Evolutionary conservation across 345 rosid genomes (phyloP), one percentile per base, ranked within the genome.

Genomic region (Erucastrum elatum): DNA sequence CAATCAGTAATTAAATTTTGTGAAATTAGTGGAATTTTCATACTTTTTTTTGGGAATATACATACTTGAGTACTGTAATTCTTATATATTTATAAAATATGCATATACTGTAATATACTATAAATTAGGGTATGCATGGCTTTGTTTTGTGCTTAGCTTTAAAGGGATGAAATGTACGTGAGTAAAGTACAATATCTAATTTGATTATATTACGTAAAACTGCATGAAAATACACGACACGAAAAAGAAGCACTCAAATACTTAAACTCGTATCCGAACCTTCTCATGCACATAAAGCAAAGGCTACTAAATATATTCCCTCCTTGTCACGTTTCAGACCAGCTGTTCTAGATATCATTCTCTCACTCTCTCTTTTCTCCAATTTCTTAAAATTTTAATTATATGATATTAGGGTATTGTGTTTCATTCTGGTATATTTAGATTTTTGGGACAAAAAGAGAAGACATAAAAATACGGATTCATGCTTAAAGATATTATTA

Each of bases 101-200:
- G 29, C 4, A 9, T 68, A 41, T 8, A 66, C 1, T 9, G 41
- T 46, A 49, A 64, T 6, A 49, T 64, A 21, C 21, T 21, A 64
- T 16, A 55, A 37, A 29, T 64, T 71, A 39, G 72, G 25, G 16
- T 44, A 51, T 60, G 68, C 63, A 78, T 66, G 66, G 68, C 16
- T 41, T 66, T 9, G 62, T 72, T 66, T 65, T 73, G 82, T 73
- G n/a, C 75, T 74, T 74, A 69, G 58, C 82, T 74, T 80, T 80
- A 39, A 74, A 74, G 71, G 74, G 71, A 69, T 80, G 66, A 74
- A 62, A 60, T 60, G 34, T 78, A 73, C 58, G 34, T 35, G 65
- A 73, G 53, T 4, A 66, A 73, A 58, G 74, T 74, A 74, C 61
- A 68, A 53, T 74, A 39, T 69, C 61, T 49, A 49, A 61, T 79